Conservation (phyloP, 2,329 filamentous ascomycete species). For the Diaporthe velutina region DNA sequence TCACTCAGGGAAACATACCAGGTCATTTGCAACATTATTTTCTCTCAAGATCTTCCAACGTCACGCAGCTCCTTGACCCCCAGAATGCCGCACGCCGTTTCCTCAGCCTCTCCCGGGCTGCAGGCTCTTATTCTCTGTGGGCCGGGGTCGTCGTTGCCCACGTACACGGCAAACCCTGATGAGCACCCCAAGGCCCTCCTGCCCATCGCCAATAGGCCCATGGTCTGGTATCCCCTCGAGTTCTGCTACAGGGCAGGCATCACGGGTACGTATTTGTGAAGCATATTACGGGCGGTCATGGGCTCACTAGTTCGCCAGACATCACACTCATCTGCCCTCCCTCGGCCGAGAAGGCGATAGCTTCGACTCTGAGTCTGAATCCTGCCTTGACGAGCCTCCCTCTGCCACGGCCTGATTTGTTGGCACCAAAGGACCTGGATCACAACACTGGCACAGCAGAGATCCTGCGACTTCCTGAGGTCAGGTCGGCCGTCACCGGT, state of each 20-base stretch:
- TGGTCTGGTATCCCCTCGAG: conserved; percentile 91
- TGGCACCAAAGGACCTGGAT: conserved; percentile 81
- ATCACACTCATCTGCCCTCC: conserved; percentile 75
- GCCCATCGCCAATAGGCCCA: conserved; percentile 86
- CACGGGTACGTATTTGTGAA: conserved; percentile 65
- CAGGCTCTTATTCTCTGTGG: conserved; percentile 88
- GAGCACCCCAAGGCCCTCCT: conserved; percentile 86
- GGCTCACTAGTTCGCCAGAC: conserved; percentile 53
- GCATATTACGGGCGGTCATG: not conserved
- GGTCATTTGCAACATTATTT: not conserved
- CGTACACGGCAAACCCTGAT: conserved; percentile 84
- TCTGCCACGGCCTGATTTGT: conserved; percentile 78
- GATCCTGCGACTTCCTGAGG: conserved; percentile 85
- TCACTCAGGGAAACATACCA: not conserved
- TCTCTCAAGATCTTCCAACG: not conserved
- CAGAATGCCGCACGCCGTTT: conserved; percentile 80
- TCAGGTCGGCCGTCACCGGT: conserved; percentile 81
- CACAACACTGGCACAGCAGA: conserved; percentile 92
- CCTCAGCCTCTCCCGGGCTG: conserved; percentile 80
- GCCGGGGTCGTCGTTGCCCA: conserved; percentile 84
- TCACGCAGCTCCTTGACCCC: conserved; percentile 1
- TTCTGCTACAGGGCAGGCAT: conserved; percentile 87
- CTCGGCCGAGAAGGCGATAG: conserved; percentile 75
- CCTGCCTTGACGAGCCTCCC: conserved; percentile 82
- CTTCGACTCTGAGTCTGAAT: conserved; percentile 79